Percentiles rank a stretch among this genome's conserved stretches.
These are phyloP conservation scores for Fusarium dlaminii DNA, from an alignment of 2,329 filamentous ascomycete genomes.

Conservation along the genomic window DNA sequence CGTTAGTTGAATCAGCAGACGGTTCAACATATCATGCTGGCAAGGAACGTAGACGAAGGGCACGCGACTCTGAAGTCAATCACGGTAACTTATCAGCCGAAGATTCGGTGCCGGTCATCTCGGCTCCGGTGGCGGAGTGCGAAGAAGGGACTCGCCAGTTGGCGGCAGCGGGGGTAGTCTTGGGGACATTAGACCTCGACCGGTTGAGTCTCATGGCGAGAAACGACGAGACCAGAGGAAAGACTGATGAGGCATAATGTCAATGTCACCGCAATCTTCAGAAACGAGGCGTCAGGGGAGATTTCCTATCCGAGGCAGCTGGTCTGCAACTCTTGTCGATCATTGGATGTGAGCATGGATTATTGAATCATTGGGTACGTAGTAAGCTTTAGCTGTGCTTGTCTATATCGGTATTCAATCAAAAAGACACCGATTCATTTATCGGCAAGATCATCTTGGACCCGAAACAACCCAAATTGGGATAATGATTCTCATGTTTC, in stretches of 20 bases:
- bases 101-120: conserved; percentile 19
- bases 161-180: conserved; percentile 40
- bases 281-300: not conserved
- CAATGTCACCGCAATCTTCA: not conserved
- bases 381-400: conserved; percentile 3
- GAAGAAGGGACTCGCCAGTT: conserved; percentile 38
- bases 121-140: conserved; percentile 23
- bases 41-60: conserved; percentile 45
- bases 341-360: conserved; percentile 19
- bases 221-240: not conserved
- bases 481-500: conserved; percentile 20
- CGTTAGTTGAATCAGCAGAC: conserved; percentile 2
- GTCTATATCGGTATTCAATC: conserved; percentile 22
- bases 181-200: conserved; percentile 47
- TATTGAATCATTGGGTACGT: conserved; percentile 10
- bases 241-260: conserved; percentile 1
- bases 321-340: conserved; percentile 27
- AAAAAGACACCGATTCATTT: conserved; percentile 12
- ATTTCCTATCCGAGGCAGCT: conserved; percentile 31
- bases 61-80: conserved; percentile 42
- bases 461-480: conserved; percentile 22
- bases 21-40: conserved; percentile 35
- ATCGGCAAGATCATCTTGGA: conserved; percentile 14
- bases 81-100: conserved; percentile 40
- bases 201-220: conserved; percentile 45